Conservation (phyloP, 139 green algal genomes). For the Astrephomene gubernaculifera region DNA sequence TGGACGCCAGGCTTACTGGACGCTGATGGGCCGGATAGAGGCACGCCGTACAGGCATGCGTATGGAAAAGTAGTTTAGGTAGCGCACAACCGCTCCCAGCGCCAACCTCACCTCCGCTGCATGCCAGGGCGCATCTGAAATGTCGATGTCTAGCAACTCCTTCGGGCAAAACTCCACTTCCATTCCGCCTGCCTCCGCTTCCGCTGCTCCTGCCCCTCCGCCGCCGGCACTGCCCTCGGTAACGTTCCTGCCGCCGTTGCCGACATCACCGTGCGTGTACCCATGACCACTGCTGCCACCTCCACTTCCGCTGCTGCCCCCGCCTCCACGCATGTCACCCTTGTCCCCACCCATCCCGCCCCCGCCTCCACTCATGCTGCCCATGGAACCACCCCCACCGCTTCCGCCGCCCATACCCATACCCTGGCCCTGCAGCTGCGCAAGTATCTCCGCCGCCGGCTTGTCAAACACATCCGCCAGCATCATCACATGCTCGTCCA, state of each 20-base stretch:
- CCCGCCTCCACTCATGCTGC: background rate
- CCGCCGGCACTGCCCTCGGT: background rate
- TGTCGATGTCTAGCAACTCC: background rate
- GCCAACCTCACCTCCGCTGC: background rate
- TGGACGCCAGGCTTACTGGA: background rate
- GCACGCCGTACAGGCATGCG: background rate
- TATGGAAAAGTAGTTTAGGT: background rate
- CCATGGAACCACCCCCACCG: background rate
- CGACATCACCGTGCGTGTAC: background rate
- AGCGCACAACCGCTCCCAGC: background rate
- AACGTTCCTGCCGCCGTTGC: background rate
- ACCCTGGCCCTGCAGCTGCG: background rate
- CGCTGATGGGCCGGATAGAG: too few species aligned
- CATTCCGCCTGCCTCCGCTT: background rate
- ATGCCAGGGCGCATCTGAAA: slow-evolving; percentile 7
- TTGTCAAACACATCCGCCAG: slow-evolving; percentile 1
- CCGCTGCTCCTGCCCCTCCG: background rate
- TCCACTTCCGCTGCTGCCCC: too few species aligned
- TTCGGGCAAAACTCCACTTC: background rate
- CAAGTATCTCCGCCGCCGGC: background rate
- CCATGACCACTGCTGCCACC: too few species aligned
- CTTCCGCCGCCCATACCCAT: background rate
- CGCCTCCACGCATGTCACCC: too few species aligned
- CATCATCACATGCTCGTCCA: slow-evolving; percentile 14
- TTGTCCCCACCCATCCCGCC: too few species aligned